These are phyloP conservation scores for Pichia californica DNA, from an alignment of 805 yeast genomes.

Conservation along the genomic window DNA sequence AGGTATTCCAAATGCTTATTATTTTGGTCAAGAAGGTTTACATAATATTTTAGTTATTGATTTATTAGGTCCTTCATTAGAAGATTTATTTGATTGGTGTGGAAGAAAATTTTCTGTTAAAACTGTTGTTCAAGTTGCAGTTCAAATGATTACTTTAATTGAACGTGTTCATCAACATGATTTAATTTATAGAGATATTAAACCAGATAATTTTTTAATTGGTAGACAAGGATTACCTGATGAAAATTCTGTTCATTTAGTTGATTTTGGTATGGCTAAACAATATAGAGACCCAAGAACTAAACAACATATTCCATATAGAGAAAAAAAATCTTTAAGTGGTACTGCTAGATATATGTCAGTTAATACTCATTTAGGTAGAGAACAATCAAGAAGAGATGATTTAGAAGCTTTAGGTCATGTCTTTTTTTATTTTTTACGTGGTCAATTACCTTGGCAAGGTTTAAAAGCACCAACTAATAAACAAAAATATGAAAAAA, in stretches of 20 bases:
- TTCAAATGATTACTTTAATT: slow-evolving; percentile 86
- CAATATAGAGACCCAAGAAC: slow-evolving; percentile 96
- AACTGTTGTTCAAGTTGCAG: slow-evolving; percentile 89
- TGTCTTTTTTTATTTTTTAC: slow-evolving; percentile 88
- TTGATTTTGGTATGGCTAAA: slow-evolving; percentile 98
- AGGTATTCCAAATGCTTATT: slow-evolving; percentile 95
- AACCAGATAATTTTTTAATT: slow-evolving; percentile 93
- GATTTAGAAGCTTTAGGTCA: slow-evolving; percentile 96
- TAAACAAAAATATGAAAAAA: slow-evolving; percentile 94
- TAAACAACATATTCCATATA: slow-evolving; percentile 90
- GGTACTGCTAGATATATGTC: slow-evolving; percentile 99
- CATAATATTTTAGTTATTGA: slow-evolving; percentile 94
- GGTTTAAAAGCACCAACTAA: slow-evolving; percentile 97
- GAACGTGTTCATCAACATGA: slow-evolving; percentile 85
- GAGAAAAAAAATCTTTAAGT: slow-evolving; percentile 91
- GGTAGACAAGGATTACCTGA: slow-evolving; percentile 83
- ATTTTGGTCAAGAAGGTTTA: slow-evolving; percentile 96
- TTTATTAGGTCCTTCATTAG: slow-evolving; percentile 89
- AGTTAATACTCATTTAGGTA: slow-evolving; percentile 92
- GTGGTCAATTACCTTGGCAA: slow-evolving; percentile 98
- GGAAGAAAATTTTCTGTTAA: slow-evolving; percentile 82
- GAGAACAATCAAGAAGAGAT: slow-evolving; percentile 95
- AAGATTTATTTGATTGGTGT: slow-evolving; percentile 98
- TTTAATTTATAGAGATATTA: slow-evolving; percentile 91
- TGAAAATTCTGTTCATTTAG: slow-evolving; percentile 80